Evolutionary conservation across 2,329 filamentous ascomycete species (phyloP).

Genomic region (Blumeria graminis): DNA sequence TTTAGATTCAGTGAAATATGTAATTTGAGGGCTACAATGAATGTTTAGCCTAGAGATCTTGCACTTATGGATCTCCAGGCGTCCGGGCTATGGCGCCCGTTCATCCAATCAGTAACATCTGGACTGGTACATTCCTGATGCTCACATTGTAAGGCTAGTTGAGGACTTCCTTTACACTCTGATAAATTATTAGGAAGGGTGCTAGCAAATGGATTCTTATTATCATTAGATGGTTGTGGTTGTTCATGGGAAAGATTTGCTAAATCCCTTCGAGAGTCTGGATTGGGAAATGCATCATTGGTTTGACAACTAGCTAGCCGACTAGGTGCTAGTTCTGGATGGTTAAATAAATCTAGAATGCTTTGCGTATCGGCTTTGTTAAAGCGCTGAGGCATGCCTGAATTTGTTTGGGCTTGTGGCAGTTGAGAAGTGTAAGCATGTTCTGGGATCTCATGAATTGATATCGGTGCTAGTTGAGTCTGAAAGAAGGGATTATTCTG

Average conservation of each 20-base stretch:
- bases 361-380: constrained; percentile 42
- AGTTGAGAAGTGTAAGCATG: constrained; percentile 10
- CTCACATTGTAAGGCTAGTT: constrained; percentile 6
- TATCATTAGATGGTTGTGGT: constrained; percentile 4
- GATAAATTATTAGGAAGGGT: background rate
- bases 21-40: background rate
- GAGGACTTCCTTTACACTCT: constrained; percentile 4
- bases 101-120: constrained; percentile 26
- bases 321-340: constrained; percentile 14
- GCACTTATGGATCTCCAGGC: constrained; percentile 44
- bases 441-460: constrained; percentile 5
- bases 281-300: constrained; percentile 4
- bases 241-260: too few relatives aligned
- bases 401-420: constrained; percentile 13
- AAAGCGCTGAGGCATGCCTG: constrained; percentile 20
- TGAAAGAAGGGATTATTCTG: constrained; percentile 17
- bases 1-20: too few relatives aligned
- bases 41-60: constrained; percentile 12
- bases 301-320: constrained; percentile 4
- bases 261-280: background rate
- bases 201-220: constrained; percentile 15
- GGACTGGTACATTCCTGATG: constrained; percentile 46
- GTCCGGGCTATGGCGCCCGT: constrained; percentile 54
- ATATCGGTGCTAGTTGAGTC: constrained; percentile 9
- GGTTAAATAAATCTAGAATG: constrained; percentile 52